Evolutionary conservation across 805 yeast genomes (phyloP).

Genomic region (Wickerhamomyces queroliae): DNA sequence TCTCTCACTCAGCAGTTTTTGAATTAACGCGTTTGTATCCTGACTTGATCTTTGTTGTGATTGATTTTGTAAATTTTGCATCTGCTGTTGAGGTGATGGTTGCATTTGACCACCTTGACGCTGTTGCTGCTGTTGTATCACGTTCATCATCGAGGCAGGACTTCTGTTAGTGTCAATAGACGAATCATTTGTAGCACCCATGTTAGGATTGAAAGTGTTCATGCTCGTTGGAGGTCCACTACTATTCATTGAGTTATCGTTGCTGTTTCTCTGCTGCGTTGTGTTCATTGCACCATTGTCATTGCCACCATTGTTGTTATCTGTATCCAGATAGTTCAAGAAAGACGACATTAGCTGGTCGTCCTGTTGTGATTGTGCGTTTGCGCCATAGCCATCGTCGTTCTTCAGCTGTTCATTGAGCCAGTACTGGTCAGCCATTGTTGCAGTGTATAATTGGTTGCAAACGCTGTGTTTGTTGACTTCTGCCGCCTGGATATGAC

Average conservation of each 20-base stretch:
- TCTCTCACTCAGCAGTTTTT: constrained; percentile 3
- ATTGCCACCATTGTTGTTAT: constrained; percentile 1
- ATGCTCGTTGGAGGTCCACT: constrained; percentile 1
- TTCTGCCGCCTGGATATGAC: no score
- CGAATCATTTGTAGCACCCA: constrained; percentile 3
- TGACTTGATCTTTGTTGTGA: constrained; percentile 17
- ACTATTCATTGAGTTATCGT: constrained; percentile 3
- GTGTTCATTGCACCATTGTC: background rate
- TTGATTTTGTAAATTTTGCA: background rate
- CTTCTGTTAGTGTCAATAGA: constrained; percentile 2
- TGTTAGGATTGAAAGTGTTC: constrained; percentile 7
- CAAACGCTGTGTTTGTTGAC: no score
- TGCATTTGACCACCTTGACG: constrained; percentile 1
- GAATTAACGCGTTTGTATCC: constrained; percentile 9
- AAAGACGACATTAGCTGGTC: constrained; percentile 39
- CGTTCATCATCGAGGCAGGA: constrained; percentile 1
- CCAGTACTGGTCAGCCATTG: constrained; percentile 25
- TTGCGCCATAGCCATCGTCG: constrained; percentile 16
- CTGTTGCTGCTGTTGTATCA: constrained; percentile 6
- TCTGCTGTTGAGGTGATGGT: constrained; percentile 1
- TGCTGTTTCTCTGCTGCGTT: constrained; percentile 1
- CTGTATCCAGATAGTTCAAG: constrained; percentile 40
- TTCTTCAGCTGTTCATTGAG: constrained; percentile 20
- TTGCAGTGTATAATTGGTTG: no score
- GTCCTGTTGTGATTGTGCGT: constrained; percentile 15